Conservation (phyloP, 306 rosid species). For the Vachellia collinsii region DNA sequence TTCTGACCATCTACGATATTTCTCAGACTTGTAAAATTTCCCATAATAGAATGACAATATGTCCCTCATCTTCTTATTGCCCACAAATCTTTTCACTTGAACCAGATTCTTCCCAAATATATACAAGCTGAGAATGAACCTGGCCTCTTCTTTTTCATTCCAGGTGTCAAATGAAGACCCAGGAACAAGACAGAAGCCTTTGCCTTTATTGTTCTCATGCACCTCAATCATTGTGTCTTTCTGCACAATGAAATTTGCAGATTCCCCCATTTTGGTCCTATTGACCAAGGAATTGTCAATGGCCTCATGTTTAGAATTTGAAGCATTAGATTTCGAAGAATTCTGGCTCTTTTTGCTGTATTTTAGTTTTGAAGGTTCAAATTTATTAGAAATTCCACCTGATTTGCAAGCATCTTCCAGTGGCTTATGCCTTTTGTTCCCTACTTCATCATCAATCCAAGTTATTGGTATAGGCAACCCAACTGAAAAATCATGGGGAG, state of each 20-base stretch:
- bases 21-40: constrained; percentile 70
- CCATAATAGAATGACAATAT: constrained; percentile 86
- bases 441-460: constrained; percentile 55
- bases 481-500: constrained; percentile 46
- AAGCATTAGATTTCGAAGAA: constrained; percentile 32
- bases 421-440: constrained; percentile 31
- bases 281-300: constrained; percentile 32
- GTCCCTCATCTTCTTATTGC: constrained; percentile 71
- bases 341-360: constrained; percentile 28
- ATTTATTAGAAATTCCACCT: constrained; percentile 36
- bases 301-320: constrained; percentile 41
- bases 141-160: constrained; percentile 69
- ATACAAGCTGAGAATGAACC: constrained; percentile 82
- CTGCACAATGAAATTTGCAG: constrained; percentile 40
- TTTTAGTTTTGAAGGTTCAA: constrained; percentile 38
- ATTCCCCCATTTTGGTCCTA: constrained; percentile 38
- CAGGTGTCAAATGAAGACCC: constrained; percentile 56
- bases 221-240: constrained; percentile 39
- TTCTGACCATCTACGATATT: constrained; percentile 73
- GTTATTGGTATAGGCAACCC: constrained; percentile 66
- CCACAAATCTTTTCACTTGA: constrained; percentile 69
- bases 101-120: constrained; percentile 84
- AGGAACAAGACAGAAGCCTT: constrained; percentile 59
- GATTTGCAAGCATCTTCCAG: constrained; percentile 37
- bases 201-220: constrained; percentile 39